These are phyloP conservation scores for Grosmannia penicillata DNA, from an alignment of 2,329 filamentous ascomycete genomes.

Conservation along the genomic window DNA sequence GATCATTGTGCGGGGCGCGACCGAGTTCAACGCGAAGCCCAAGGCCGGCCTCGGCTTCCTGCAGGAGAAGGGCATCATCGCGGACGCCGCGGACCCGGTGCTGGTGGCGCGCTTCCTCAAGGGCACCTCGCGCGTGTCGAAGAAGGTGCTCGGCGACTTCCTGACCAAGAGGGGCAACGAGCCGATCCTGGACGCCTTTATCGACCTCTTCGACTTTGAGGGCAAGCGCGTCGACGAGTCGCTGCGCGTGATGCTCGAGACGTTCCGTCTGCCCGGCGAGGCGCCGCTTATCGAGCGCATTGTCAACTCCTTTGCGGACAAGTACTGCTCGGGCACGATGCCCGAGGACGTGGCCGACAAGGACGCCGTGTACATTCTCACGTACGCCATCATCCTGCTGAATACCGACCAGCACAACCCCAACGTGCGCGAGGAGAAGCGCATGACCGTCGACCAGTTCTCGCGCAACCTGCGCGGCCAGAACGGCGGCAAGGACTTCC, in stretches of 20 bases:
- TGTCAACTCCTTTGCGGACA: conserved; percentile 71
- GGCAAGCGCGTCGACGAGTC: conserved; percentile 85
- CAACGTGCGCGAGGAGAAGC: conserved; percentile 62
- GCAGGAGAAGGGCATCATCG: conserved; percentile 72
- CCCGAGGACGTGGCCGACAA: conserved; percentile 67
- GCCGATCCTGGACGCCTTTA: conserved; percentile 66
- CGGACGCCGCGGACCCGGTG: conserved; percentile 56
- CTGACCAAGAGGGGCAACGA: conserved; percentile 86
- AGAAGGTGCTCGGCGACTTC: conserved; percentile 82
- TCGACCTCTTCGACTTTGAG: conserved; percentile 76
- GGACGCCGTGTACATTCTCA: conserved; percentile 79
- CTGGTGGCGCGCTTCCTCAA: conserved; percentile 77
- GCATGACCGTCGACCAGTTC: conserved; percentile 78
- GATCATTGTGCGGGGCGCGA: conserved; percentile 73
- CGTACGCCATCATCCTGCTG: conserved; percentile 93
- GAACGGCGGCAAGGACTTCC: conserved; percentile 75
- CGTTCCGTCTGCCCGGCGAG: conserved; percentile 89
- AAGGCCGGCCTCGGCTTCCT: conserved; percentile 80
- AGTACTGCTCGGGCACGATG: conserved; percentile 57
- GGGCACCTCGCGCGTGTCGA: conserved; percentile 76
- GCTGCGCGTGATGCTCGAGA: conserved; percentile 69
- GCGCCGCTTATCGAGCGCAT: conserved; percentile 87
- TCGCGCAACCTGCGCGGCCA: conserved; percentile 79
- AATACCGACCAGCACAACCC: conserved; percentile 97
- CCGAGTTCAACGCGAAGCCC: conserved; percentile 90